Evolutionary conservation across 768 basidiomycete species (phyloP), one percentile per base, ranked within the genome.

Genomic region (Hypsizygus marmoreus): DNA sequence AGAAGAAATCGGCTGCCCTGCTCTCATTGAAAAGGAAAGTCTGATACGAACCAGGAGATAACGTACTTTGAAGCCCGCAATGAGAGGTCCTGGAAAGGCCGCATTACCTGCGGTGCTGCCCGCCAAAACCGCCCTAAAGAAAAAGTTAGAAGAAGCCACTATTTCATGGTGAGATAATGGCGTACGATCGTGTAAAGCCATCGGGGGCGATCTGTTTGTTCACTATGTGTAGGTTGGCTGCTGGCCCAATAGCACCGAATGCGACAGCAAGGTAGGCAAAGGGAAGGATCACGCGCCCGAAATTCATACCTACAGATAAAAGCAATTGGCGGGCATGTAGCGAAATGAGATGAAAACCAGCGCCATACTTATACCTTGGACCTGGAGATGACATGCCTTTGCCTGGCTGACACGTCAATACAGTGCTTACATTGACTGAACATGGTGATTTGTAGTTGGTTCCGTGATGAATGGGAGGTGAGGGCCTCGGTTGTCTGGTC

Each of bases 131-230:
- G 59, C 55, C 6, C 62, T 64, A 38, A 24, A 24, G 30, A 43
- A 13, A 6, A 4, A 2, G 10, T 12, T 14, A 9, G n/a, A 22
- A 22, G 4, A 41, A 4, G 11, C n/a, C 12, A 6, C 14, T 3
- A 22, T 7, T 28, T 11, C n/a, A 30, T 9, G 14, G 5, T 24
- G 3, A 2, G 12, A 14, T 5, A 36, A 22, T 2, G 17, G 58
- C 69, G 33, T 30, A 69, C 67, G 64, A 58, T 47, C 73, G 59
- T 53, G 33, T 24, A 40, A 65, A 73, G 19, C 73, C 73, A 55
- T 75, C 73, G 0, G 73, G 73, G 4, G 69, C 54, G 34, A 75
- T 70, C 9, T 56, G 47, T 45, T 61, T 66, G 57, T 74, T 75
- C 17, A 57, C 51, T 37, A 74, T 59, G 37, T 62, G 54, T 7